Evolutionary conservation across 164 flowering plant species (phyloP).

Genomic region (Magnolia changhungtana): DNA sequence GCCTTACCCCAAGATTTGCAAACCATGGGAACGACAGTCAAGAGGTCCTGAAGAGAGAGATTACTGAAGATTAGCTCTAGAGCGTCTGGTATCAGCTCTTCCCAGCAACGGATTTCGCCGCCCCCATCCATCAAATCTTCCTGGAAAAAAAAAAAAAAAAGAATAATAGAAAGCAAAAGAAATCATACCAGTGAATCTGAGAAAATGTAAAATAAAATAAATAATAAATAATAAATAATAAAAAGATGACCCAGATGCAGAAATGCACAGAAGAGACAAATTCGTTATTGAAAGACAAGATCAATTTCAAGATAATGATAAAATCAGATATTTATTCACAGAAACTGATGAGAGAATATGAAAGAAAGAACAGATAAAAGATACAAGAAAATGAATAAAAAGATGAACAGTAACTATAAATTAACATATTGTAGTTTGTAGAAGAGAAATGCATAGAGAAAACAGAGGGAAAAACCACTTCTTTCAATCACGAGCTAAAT

Average conservation of each 20-base stretch:
- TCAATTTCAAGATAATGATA: background rate
- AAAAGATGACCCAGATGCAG: background rate
- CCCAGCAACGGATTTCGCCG: slow-evolving; percentile 57
- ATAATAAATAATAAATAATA: too few relatives aligned
- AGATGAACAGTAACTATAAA: background rate
- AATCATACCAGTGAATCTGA: background rate
- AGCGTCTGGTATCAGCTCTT: slow-evolving; percentile 73
- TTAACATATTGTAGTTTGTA: background rate
- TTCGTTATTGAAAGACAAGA: background rate
- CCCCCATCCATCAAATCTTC: slow-evolving; percentile 42
- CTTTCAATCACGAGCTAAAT: background rate
- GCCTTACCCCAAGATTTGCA: slow-evolving; percentile 81
- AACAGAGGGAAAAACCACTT: background rate
- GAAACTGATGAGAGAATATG: too few relatives aligned
- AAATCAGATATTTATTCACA: background rate
- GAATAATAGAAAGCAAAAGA: background rate
- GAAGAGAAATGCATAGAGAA: background rate
- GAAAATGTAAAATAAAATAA: background rate
- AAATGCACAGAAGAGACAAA: background rate
- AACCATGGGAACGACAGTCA: slow-evolving; percentile 75
- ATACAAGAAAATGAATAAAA: background rate
- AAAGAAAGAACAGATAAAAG: background rate
- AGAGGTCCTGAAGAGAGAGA: slow-evolving; percentile 58
- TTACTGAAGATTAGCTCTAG: slow-evolving; percentile 73
- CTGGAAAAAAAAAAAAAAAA: background rate